Evolutionary conservation across 345 rosid genomes (phyloP), one percentile per base, ranked within the genome.

Genomic region (Eucalyptus victrix): DNA sequence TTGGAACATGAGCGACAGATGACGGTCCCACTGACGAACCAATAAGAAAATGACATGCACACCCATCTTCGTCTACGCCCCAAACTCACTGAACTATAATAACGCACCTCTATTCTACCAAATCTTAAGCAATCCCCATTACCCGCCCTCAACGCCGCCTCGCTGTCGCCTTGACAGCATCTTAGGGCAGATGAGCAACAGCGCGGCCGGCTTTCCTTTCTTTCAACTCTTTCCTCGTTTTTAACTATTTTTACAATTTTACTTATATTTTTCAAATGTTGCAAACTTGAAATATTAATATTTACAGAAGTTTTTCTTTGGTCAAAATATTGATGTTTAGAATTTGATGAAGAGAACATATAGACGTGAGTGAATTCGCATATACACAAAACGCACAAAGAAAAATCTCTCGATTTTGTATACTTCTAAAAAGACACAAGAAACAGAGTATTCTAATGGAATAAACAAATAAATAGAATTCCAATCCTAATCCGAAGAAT

Each of bases 161-260:
- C 0, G 67, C 32, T 28, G 1, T 60, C 67, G 1, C 32, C 32
- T 60, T 60, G 67, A 0, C 67, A 60, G 67, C 17, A 12, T 60
- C 32, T 3, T 6, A 6, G 34, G 34, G 32, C 32, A 60, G 69
- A 60, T 60, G 2, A 60, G 34, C 34, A 4, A 17, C 32, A 60
- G 16, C 69, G n/a, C 69, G 69, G 0, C 32, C 32, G 32, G 32
- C 67, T 3, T 28, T 28, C 67, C 67, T 60, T 60, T 28, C 67
- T 60, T 60, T 60, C 2, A 60, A 60, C 16, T 28, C 32, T 60
- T 28, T 30, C 16, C 34, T 13, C 32, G 32, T 28, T 60, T 60
- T 60, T 6, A 28, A 28, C 7, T 60, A 28, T 6, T 60, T 60
- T 60, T 0, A 30, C 32, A 6, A 60, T 3, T 60, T 60, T 28